A percentile compares a stretch with the other conserved stretches of the same genome.
These are phyloP conservation scores for Backusella circina DNA, from an alignment of 192 early-diverging fungal genomes.

Conservation along the genomic window DNA sequence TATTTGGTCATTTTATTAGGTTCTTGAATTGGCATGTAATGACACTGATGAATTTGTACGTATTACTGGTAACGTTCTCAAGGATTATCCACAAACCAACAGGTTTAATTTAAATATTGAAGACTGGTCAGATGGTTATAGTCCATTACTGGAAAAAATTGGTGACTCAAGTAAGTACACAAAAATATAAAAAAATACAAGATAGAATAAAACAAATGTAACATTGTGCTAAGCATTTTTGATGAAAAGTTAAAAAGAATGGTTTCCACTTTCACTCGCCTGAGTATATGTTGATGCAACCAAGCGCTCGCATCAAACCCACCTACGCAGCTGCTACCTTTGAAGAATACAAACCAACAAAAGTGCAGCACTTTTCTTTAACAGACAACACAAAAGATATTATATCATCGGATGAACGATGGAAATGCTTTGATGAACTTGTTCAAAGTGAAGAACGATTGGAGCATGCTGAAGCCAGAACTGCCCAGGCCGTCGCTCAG, in stretches of 20 bases:
- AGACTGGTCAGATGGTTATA: background rate
- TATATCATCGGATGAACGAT: constrained; percentile 4
- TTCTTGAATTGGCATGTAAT: background rate
- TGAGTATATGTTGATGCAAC: constrained; percentile 13
- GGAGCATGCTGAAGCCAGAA: background rate
- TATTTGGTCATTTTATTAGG: background rate
- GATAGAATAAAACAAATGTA: too few relatives aligned
- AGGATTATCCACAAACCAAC: background rate
- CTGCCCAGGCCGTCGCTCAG: background rate
- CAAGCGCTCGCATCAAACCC: background rate
- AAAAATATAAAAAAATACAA: too few relatives aligned
- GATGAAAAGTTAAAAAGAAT: constrained; percentile 1
- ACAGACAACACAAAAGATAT: background rate
- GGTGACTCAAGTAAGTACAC: constrained; percentile 5
- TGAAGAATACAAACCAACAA: background rate
- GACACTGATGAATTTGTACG: background rate
- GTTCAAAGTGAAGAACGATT: constrained; percentile 11
- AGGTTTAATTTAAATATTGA: background rate
- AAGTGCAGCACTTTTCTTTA: background rate
- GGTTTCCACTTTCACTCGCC: constrained; percentile 22
- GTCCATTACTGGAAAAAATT: background rate
- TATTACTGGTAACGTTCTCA: background rate
- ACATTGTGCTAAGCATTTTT: background rate
- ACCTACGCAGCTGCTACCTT: background rate
- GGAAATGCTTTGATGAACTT: background rate